These are phyloP conservation scores for Eucalyptus pauciflora DNA, from an alignment of 345 rosid genomes.

Conservation along the genomic window DNA sequence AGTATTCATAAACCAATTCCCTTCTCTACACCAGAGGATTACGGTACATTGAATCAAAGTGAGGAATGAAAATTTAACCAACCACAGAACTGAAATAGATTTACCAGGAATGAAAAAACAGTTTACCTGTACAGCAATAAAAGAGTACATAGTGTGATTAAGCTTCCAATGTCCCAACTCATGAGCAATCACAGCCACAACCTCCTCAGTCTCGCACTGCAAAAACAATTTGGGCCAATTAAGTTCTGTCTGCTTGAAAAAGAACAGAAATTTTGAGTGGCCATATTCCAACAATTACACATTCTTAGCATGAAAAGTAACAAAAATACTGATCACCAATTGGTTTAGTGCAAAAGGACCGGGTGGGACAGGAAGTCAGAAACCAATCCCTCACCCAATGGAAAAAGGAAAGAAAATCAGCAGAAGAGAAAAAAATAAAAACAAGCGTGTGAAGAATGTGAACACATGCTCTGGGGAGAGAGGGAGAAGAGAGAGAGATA, in stretches of 20 bases:
- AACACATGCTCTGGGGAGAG: neutral
- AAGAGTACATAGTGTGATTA: conserved; percentile 87
- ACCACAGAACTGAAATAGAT: neutral
- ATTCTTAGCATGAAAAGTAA: neutral
- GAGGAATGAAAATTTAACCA: neutral
- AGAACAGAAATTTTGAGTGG: neutral
- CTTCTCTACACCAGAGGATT: neutral
- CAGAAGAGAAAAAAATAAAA: neutral
- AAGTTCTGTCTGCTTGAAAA: neutral
- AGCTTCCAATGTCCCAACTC: conserved; percentile 99
- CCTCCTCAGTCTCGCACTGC: conserved; percentile 92
- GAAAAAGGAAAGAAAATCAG: neutral
- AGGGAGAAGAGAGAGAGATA: neutral
- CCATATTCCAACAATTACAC: neutral
- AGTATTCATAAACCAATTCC: neutral
- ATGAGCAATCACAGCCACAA: conserved; percentile 96
- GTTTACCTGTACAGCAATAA: conserved; percentile 83
- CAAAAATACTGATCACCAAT: neutral
- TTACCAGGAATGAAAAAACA: neutral
- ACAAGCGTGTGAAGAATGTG: neutral
- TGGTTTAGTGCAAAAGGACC: neutral
- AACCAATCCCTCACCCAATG: neutral
- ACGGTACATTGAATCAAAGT: neutral
- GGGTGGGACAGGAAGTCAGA: neutral
- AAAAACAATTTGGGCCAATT: neutral